These are phyloP conservation scores for Trichoderma breve DNA, from an alignment of 2,329 filamentous ascomycete genomes.

Conservation along the genomic window DNA sequence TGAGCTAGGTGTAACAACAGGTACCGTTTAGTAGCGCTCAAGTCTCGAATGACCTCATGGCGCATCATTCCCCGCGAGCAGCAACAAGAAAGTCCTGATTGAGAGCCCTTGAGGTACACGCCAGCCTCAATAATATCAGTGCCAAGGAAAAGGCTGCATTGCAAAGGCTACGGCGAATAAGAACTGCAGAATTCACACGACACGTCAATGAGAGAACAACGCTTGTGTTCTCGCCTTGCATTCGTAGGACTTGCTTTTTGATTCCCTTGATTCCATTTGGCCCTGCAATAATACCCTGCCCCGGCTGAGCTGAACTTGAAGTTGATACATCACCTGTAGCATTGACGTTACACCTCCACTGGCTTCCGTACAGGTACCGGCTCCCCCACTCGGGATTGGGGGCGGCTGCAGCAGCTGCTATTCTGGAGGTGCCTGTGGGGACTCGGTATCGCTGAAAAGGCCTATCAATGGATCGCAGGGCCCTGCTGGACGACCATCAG, in stretches of 20 bases:
- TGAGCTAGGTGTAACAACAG: neutral
- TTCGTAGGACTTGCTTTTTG: neutral
- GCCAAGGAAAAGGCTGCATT: neutral
- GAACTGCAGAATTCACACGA: neutral
- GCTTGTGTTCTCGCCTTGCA: neutral
- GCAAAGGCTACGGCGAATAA: neutral
- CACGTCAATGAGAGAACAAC: neutral
- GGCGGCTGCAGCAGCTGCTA: neutral
- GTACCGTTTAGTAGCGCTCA: neutral
- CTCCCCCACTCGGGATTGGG: neutral
- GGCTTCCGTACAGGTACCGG: neutral
- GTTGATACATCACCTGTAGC: neutral
- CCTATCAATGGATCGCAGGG: neutral
- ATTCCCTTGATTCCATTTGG: neutral
- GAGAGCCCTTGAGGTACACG: neutral
- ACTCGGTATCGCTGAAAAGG: neutral
- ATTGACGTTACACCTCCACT: neutral
- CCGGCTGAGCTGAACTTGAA: neutral
- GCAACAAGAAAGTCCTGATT: neutral
- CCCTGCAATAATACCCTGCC: neutral
- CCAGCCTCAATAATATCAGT: neutral
- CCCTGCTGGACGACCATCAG: neutral
- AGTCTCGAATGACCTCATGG: neutral
- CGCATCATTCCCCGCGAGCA: neutral
- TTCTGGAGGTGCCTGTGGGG: neutral